phyloP scores from a whole-genome alignment of 805 yeast genomes.

The Clavispora santaluciae region DNA sequence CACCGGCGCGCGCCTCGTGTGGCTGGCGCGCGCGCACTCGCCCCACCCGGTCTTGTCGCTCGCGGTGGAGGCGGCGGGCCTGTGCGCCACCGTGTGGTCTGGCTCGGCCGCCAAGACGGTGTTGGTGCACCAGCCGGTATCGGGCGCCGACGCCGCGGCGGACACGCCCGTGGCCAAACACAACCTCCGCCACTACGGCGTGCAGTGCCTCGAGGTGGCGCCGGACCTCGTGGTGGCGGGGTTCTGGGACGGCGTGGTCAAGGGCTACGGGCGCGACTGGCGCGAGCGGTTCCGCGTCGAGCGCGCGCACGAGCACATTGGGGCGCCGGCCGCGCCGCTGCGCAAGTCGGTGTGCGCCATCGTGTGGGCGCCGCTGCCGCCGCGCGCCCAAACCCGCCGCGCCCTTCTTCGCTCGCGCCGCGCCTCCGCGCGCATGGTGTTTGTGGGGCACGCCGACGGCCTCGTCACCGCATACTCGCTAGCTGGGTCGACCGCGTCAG shows the following conservation, averaged over 20 bases:
- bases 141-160: neutral
- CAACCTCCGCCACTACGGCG: constrained; percentile 16
- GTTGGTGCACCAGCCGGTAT: constrained; percentile 24
- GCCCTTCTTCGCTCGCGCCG: neutral
- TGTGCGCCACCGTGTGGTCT: constrained; percentile 8
- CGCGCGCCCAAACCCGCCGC: neutral
- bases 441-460: constrained; percentile 55
- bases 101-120: constrained; percentile 48
- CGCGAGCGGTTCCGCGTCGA: neutral
- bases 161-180: neutral
- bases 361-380: neutral
- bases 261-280: constrained; percentile 9
- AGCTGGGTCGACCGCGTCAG: too few species aligned
- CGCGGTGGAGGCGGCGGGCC: neutral
- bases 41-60: constrained; percentile 54
- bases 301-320: neutral
- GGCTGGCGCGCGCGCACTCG: constrained; percentile 22
- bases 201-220: constrained; percentile 12
- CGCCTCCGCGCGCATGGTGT: constrained; percentile 23
- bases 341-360: neutral
- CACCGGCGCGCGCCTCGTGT: neutral
- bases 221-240: constrained; percentile 25
- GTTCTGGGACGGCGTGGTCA: constrained; percentile 51
- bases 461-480: constrained; percentile 31
- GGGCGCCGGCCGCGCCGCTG: neutral